Evolutionary conservation across 2,329 filamentous ascomycete species (phyloP).

Genomic region (Ophiostoma sp.): DNA sequence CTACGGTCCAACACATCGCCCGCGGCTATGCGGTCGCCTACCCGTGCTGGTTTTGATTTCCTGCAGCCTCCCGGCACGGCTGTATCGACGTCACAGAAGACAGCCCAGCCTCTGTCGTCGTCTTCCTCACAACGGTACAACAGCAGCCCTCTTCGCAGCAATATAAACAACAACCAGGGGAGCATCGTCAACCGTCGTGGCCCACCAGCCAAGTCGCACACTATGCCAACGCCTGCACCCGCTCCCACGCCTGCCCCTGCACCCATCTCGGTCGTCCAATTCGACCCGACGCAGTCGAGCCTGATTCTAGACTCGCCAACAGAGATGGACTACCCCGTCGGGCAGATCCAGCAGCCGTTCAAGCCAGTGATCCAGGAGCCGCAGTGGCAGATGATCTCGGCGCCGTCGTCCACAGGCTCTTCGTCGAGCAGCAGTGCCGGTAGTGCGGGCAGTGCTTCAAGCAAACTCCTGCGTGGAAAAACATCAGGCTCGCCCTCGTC

Average conservation of each 20-base stretch:
- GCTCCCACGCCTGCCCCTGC: not conserved
- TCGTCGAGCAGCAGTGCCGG: slow-evolving; percentile 24
- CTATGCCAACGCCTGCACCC: not conserved
- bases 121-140: slow-evolving; percentile 12
- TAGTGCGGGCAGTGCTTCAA: slow-evolving; percentile 28
- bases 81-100: not conserved
- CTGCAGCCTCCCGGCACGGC: not conserved
- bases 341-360: slow-evolving; percentile 32
- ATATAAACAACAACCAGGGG: slow-evolving; percentile 27
- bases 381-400: slow-evolving; percentile 50
- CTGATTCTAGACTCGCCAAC: slow-evolving; percentile 47
- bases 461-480: slow-evolving; percentile 1
- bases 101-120: not conserved
- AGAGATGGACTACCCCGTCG: slow-evolving; percentile 31
- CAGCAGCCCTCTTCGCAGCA: slow-evolving; percentile 27
- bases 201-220: slow-evolving; percentile 1
- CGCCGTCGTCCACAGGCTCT: slow-evolving; percentile 35
- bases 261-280: slow-evolving; percentile 30
- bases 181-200: slow-evolving; percentile 23
- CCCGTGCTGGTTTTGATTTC: slow-evolving; percentile 2
- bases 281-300: slow-evolving; percentile 40
- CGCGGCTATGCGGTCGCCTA: slow-evolving; percentile 39
- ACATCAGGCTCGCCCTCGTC: slow-evolving; percentile 32
- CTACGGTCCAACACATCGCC: slow-evolving; percentile 55
- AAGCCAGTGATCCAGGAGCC: slow-evolving; percentile 45